A percentile compares a stretch with the other conserved stretches of the same genome.
phyloP scores from a whole-genome alignment of 2,329 filamentous ascomycete genomes.

The Coniochaeta sp. region DNA sequence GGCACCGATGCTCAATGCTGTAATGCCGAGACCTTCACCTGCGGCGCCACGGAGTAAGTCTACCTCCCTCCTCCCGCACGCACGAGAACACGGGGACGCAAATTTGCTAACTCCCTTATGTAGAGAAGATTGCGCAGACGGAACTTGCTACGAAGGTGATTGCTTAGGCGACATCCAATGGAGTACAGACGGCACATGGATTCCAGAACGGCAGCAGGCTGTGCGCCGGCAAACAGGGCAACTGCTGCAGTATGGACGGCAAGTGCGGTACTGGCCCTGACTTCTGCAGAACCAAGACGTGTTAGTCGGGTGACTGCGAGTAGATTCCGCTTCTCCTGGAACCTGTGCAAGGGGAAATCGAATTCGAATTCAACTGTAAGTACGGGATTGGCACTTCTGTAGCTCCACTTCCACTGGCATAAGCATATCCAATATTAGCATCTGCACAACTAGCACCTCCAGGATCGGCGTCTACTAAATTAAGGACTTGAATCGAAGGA shows the following conservation, averaged over 20 bases:
- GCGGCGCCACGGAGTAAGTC: neutral
- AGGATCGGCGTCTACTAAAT: too few species aligned
- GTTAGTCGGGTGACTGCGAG: constrained; percentile 14
- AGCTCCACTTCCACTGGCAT: too few species aligned
- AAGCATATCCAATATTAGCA: too few species aligned
- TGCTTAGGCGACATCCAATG: constrained; percentile 21
- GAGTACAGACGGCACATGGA: constrained; percentile 26
- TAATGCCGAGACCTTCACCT: neutral
- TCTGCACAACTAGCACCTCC: too few species aligned
- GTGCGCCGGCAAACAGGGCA: constrained; percentile 24
- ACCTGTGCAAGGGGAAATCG: too few species aligned
- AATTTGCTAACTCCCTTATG: neutral
- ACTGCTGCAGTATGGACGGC: constrained; percentile 21
- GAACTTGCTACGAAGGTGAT: constrained; percentile 24
- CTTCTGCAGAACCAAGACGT: constrained; percentile 11
- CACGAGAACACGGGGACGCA: too few species aligned
- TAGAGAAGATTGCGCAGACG: constrained; percentile 20
- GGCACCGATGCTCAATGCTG: constrained; percentile 9
- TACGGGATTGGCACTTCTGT: too few species aligned
- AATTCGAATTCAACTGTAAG: too few species aligned
- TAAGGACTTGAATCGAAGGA: too few species aligned
- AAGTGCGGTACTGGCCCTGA: constrained; percentile 15
- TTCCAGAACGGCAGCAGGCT: constrained; percentile 16
- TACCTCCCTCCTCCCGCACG: neutral
- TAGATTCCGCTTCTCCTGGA: neutral